A percentile compares a stretch with the other conserved stretches of the same genome.
Conservation (phyloP, 306 rosid genomes). For the Quercus ilex region DNA sequence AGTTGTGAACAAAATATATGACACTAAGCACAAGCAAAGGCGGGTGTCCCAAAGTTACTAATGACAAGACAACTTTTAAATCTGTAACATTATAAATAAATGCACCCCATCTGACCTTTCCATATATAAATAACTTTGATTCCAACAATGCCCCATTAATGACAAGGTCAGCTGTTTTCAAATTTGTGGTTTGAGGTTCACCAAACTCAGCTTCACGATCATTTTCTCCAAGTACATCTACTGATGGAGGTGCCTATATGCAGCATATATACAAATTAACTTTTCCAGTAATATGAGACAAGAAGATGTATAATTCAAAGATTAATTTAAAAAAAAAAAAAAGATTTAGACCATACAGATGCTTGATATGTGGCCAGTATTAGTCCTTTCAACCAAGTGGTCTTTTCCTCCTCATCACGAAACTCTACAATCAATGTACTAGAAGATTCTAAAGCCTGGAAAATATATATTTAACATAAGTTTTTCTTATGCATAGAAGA, state of each 20-base stretch:
- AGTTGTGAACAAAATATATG: too few relatives aligned
- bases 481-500: not conserved
- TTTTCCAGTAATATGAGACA: slow-evolving; percentile 4
- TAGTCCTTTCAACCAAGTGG: slow-evolving; percentile 71
- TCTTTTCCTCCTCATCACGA: slow-evolving; percentile 66
- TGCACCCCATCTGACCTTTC: slow-evolving; percentile 60
- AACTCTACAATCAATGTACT: slow-evolving; percentile 86
- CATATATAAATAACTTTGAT: slow-evolving; percentile 71
- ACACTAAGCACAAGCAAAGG: slow-evolving; percentile 4
- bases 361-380: slow-evolving; percentile 93
- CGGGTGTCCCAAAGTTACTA: slow-evolving; percentile 1
- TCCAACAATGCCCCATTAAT: slow-evolving; percentile 81
- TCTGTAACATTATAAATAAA: slow-evolving; percentile 2
- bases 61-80: not conserved
- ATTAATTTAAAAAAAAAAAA: not conserved
- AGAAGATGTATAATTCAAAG: slow-evolving; percentile 9
- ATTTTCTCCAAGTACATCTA: slow-evolving; percentile 49
- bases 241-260: slow-evolving; percentile 65
- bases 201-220: slow-evolving; percentile 33
- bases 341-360: slow-evolving; percentile 53
- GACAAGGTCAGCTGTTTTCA: slow-evolving; percentile 72
- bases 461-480: slow-evolving; percentile 3
- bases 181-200: slow-evolving; percentile 33
- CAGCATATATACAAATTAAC: slow-evolving; percentile 25
- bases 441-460: slow-evolving; percentile 85